Percentiles rank a stretch among this genome's conserved stretches.
phyloP scores from a whole-genome alignment of 257 asterid genomes.

The Capsicum rhomboideum region DNA sequence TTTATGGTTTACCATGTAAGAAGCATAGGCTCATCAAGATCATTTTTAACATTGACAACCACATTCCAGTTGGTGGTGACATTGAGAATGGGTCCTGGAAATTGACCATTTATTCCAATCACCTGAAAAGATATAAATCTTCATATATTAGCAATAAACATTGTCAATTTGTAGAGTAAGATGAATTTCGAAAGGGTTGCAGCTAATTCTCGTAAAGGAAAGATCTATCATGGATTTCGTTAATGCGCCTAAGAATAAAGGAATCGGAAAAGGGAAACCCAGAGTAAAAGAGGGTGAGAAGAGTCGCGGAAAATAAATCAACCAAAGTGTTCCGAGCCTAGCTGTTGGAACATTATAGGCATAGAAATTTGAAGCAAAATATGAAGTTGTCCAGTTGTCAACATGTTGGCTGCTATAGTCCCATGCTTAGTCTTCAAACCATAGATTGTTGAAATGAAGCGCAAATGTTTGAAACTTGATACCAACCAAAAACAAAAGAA shows the following conservation, averaged over 20 bases:
- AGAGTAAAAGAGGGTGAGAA: background rate
- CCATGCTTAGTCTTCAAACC: background rate
- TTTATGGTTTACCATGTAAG: slow-evolving; percentile 60
- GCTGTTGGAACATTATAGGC: background rate
- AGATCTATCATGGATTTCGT: background rate
- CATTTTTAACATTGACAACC: slow-evolving; percentile 71
- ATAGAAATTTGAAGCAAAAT: background rate
- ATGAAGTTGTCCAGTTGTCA: background rate
- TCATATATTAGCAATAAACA: background rate
- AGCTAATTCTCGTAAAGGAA: background rate
- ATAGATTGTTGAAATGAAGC: background rate
- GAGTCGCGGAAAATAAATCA: background rate
- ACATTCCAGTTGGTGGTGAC: slow-evolving; percentile 95
- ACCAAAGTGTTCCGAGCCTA: background rate
- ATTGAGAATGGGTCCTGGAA: slow-evolving; percentile 85
- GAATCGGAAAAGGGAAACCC: background rate
- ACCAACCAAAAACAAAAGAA: background rate
- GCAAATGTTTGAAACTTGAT: background rate
- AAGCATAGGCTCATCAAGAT: slow-evolving; percentile 82
- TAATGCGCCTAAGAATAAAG: background rate
- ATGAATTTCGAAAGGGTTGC: background rate
- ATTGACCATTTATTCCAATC: slow-evolving; percentile 75
- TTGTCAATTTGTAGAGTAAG: background rate
- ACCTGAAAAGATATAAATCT: slow-evolving; percentile 36
- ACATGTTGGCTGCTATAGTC: background rate